Conservation (phyloP, 176 grass and related monocot genomes). For the Hyparrhenia diplandra region DNA sequence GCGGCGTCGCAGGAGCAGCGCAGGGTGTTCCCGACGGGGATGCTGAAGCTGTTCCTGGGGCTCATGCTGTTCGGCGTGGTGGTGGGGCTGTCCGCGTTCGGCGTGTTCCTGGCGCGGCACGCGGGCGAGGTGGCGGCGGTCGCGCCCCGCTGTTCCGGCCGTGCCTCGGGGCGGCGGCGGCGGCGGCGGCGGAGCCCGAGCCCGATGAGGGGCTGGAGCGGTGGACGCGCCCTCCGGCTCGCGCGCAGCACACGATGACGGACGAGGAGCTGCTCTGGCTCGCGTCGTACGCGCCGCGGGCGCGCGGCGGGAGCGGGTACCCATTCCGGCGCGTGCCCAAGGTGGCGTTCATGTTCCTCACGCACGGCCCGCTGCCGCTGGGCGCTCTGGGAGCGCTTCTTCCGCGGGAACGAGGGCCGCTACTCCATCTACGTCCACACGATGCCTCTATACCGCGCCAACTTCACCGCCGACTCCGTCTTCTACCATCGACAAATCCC, state of each 20-base stretch:
- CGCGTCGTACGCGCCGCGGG: too few species aligned
- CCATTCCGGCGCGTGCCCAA: too few species aligned
- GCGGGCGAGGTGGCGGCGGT: slow-evolving; percentile 30
- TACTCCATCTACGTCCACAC: too few species aligned
- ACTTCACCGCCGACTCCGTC: too few species aligned
- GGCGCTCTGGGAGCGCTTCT: slow-evolving; percentile 87
- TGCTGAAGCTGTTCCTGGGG: slow-evolving; percentile 62
- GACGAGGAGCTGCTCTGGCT: slow-evolving; percentile 93
- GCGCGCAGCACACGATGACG: slow-evolving; percentile 69
- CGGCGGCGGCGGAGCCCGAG: background rate
- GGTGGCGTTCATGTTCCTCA: too few species aligned
- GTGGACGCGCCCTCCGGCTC: too few species aligned
- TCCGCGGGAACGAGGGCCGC: slow-evolving; percentile 8
- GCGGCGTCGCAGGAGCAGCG: slow-evolving; percentile 39
- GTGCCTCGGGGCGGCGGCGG: slow-evolving; percentile 35
- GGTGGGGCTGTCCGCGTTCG: slow-evolving; percentile 54
- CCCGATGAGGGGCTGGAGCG: slow-evolving; percentile 27
- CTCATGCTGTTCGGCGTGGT: slow-evolving; percentile 59
- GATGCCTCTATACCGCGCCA: too few species aligned
- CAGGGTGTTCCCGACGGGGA: slow-evolving; percentile 38
- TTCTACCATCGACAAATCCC: too few species aligned
- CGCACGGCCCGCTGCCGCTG: slow-evolving; percentile 31
- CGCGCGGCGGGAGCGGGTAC: too few species aligned
- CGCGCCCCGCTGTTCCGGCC: slow-evolving; percentile 59
- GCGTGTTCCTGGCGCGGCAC: slow-evolving; percentile 74